Base-by-base conservation (phyloP, 2,329 filamentous ascomycete genomes). In the Biscogniauxia marginata region DNA sequence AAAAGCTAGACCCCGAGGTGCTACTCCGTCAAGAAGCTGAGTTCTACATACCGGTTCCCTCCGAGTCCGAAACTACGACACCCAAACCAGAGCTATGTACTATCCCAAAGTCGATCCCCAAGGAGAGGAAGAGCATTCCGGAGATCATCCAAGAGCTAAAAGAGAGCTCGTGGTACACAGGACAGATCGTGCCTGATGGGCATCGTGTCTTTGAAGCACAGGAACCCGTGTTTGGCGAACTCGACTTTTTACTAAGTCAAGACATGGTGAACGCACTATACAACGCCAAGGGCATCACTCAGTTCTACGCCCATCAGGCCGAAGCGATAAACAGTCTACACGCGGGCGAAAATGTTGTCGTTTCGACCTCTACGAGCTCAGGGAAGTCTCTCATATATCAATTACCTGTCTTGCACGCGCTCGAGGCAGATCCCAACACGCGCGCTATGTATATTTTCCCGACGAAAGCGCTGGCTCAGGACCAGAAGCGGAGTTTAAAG, bases 311-410 rank as follows among this genome's bases (percentile, higher is more conserved):
- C 0, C 95, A 99, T 71, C 95, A 99, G 73, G 86, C 93, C 0
- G 90, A 96, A 74, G 95, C 95, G 0, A 91, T 99, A 65, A 99
- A 99, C 68, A 85, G 88, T 58, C 78, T 99, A 1, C 82, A 93
- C 54, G 84, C 88, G 3, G 93, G 92, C 0, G 84, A 88, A 39
- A 87, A 97, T 70, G 91, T 98, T 13, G 93, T 99, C 51, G 88
- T 99, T 1, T 88, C 93, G 1, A 99, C 95, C 0, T 96, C 93
- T 0, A 99, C 95, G 0, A 96, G 91, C 69, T 99, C 95, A 1
- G 95, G 95, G 9, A 99, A 99, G 73, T 97, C 92, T 5, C 77
- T 99, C n/a, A 97, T 99, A 59, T 99, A 98, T 68, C 95, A 99
- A 68, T 82, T 99, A 16, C 95, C 95, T 0, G 91, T 99, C 46